Base-by-base conservation (phyloP, 768 basidiomycete genomes). In the Mrakia gelida region DNA sequence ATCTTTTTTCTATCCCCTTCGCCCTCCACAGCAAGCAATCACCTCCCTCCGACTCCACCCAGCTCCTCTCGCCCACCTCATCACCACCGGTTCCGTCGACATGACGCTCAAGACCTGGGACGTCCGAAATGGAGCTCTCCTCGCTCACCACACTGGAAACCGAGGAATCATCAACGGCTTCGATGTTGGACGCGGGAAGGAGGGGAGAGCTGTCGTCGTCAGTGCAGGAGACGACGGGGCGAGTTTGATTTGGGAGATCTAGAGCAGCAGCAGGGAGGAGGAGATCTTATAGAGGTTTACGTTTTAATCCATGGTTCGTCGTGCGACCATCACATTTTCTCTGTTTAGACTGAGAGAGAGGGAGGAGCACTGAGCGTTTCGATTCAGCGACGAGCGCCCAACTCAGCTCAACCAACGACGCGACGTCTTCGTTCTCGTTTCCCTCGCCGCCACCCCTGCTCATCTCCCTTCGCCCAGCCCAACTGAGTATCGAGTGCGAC, bases 71-170 rank as follows among this genome's bases (percentile, higher is more conserved):
- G 85, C 89, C 1, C 88, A 95, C 82, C 86, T 96, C 34, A 84
- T 99, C 38, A 89, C 95, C 26, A 92, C 94, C 16, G 92, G 88
- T 0, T 96, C 94, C 13, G 92, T 92, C 2, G 97, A 99, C 85
- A 90, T 87, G 77, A 92, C 90, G 1, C 86, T 98, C 75, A 90
- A 89, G 79, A 95, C 95, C 18, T 98, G 95, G 96, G 96, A 99
- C 83, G 90, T 90, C 18, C 90, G 95, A 65, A 92, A 91, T 2
- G 95, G 96, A 0, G 85, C 88, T 3, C 87, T 95, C 30, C 78
- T 96, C 38, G 89, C 89, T 43, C 90, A 91, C 71, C 92, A 98
- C 83, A 90, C 88, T 32, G 96, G 95, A 1, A 95, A 98, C 81
- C 88, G 86, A 26, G 93, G 88, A 0, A 88, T 92, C 0, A 88